phyloP scores from a whole-genome alignment of 352 stramenopile genomes.

The Globisporangium barbulae region DNA sequence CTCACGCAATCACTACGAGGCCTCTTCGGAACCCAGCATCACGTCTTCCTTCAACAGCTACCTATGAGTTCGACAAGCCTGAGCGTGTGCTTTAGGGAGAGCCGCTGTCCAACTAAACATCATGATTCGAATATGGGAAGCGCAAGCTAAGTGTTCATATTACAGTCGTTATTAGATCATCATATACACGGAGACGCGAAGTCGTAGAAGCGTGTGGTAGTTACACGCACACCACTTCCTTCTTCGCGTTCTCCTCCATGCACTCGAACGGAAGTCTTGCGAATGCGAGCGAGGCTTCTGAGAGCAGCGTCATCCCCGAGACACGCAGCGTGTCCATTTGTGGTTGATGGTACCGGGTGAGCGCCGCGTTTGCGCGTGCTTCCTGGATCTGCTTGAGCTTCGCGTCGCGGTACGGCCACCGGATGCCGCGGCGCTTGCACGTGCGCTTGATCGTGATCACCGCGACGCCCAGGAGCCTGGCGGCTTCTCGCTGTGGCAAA shows the following conservation, averaged over 20 bases:
- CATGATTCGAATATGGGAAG: too few relatives aligned
- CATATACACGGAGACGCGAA: too few relatives aligned
- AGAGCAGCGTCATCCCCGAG: not conserved
- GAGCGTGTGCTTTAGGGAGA: too few relatives aligned
- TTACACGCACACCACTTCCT: not conserved
- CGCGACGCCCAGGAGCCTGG: conserved; percentile 23
- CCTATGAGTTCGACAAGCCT: too few relatives aligned
- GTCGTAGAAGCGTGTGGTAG: too few relatives aligned
- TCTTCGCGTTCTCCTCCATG: conserved; percentile 8
- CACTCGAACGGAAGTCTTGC: conserved; percentile 11
- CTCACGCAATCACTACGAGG: too few relatives aligned
- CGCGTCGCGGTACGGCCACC: conserved; percentile 35
- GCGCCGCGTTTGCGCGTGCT: not conserved
- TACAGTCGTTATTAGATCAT: not conserved
- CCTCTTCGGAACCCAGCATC: too few relatives aligned
- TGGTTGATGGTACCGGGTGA: not conserved
- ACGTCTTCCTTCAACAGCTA: too few relatives aligned
- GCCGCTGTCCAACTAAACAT: too few relatives aligned
- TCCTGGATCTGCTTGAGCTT: conserved; percentile 21
- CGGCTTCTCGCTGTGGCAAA: conserved; percentile 39
- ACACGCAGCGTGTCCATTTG: not conserved
- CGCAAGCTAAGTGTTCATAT: not conserved
- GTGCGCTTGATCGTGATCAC: conserved; percentile 41
- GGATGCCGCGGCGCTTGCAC: conserved; percentile 31
- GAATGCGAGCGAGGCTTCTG: conserved; percentile 11